phyloP scores from a whole-genome alignment of 2,329 filamentous ascomycete genomes.

The Pseudonectria foliicola region DNA sequence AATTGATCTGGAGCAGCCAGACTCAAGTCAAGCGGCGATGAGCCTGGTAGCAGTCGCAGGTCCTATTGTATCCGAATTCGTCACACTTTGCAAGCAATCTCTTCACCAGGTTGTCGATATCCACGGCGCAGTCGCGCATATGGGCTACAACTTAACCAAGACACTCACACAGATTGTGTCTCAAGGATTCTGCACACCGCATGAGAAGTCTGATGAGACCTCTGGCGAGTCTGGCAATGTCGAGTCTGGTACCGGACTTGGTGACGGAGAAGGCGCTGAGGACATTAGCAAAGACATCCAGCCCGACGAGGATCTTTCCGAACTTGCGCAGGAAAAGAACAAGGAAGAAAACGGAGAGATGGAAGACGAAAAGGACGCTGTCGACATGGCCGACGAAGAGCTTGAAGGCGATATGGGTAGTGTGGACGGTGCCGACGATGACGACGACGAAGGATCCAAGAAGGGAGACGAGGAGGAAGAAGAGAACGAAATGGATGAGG shows the following conservation, averaged over 20 bases:
- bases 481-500: conserved; percentile 76
- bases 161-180: conserved; percentile 72
- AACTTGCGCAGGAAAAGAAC: conserved; percentile 80
- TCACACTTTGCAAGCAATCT: conserved; percentile 50
- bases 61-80: conserved; percentile 72
- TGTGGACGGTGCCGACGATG: conserved; percentile 54
- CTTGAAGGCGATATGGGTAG: conserved; percentile 76
- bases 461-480: conserved; percentile 59
- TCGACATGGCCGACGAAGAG: conserved; percentile 90
- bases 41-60: conserved; percentile 29
- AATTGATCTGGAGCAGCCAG: conserved; percentile 22
- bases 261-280: conserved; percentile 89
- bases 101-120: conserved; percentile 53
- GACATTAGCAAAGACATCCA: conserved; percentile 97
- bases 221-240: conserved; percentile 68
- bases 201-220: conserved; percentile 68
- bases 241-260: conserved; percentile 86
- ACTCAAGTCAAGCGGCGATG: conserved; percentile 23
- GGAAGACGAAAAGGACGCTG: conserved; percentile 74
- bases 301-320: conserved; percentile 85
- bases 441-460: conserved; percentile 52
- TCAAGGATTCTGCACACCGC: conserved; percentile 86
- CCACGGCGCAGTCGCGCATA: conserved; percentile 64
- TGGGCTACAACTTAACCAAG: conserved; percentile 68
- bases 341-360: conserved; percentile 59